Base-by-base conservation (phyloP, 306 rosid species). In the Abrus pulchellus region DNA sequence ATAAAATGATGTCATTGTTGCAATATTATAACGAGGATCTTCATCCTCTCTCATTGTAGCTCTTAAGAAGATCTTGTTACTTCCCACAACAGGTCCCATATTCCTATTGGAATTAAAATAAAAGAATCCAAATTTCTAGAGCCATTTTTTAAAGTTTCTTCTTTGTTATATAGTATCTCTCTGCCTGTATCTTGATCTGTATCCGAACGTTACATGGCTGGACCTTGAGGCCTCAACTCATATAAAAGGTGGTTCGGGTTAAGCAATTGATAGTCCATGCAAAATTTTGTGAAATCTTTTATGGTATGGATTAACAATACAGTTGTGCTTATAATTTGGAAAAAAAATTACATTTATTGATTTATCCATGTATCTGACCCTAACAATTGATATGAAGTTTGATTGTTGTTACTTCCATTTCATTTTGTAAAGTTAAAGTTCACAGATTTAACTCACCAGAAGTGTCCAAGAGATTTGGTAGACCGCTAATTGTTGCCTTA, bases 381-480 rank as follows among this genome's bases (percentile, higher is more conserved):
- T 11, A 11, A 30, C 20, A 60, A 11, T 1, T 32, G 43, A 60
- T 33, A 60, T 30, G 5, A 4, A 33, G 43, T 60, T 60, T 33
- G 12, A 7, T 30, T 32, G 27, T 32, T 32, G 48, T 50, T 28
- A n/a, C 33, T 36, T 34, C 48, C 6, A n/a, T 55, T 1, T 54
- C 63, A 59, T 3, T 52, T n/a, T 69, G 52, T 11, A 32, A 3
- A 41, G 53, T n/a, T 50, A 27, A 71, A 71, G 30, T 27, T 77
- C 29, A 20, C 5, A 7, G 56, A 68, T 59, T 11, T 13, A 50
- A 81, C 90, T 88, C 34, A 88, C 93, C 93, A 2, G 85, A 82
- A 45, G 93, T 83, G 56, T 89, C 89, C 12, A 92, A 82, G 59
- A 78, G 86, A 80, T 79, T 85, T 41, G 94, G 91, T 1, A 90